phyloP scores from a whole-genome alignment of 805 yeast species.

The Wickerhamiella domercqiae region DNA sequence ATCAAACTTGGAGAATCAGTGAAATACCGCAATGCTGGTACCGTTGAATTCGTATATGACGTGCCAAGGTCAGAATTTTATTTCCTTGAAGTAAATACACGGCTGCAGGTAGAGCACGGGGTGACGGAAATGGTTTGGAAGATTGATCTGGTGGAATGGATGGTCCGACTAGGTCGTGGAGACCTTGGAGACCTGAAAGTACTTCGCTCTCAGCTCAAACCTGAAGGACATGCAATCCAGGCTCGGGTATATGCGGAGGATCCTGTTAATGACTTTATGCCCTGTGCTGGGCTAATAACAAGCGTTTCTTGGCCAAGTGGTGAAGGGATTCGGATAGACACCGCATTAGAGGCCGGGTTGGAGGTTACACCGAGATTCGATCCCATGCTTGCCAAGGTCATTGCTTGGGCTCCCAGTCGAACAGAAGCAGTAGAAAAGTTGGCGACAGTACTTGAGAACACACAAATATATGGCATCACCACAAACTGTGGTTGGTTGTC shows the following conservation, averaged over 20 bases:
- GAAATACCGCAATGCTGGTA: constrained; percentile 89
- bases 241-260: constrained; percentile 92
- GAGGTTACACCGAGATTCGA: constrained; percentile 80
- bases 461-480: constrained; percentile 71
- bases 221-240: constrained; percentile 84
- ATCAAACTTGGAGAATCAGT: constrained; percentile 62
- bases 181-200: neutral
- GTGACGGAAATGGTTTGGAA: constrained; percentile 90
- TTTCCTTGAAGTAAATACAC: constrained; percentile 89
- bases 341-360: constrained; percentile 83
- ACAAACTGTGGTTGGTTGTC: constrained; percentile 82
- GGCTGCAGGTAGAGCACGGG: constrained; percentile 93
- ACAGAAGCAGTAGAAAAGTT: constrained; percentile 63
- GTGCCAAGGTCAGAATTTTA: constrained; percentile 72
- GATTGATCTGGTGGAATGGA: constrained; percentile 87
- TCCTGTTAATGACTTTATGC: constrained; percentile 84
- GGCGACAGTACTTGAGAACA: constrained; percentile 67
- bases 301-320: constrained; percentile 59
- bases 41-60: constrained; percentile 87
- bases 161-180: constrained; percentile 67
- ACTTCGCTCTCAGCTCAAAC: neutral
- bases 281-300: constrained; percentile 85
- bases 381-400: constrained; percentile 88
- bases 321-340: constrained; percentile 76
- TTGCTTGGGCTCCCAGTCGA: constrained; percentile 82